phyloP scores from a whole-genome alignment of 768 basidiomycete genomes.

The Lactarius tabidus region DNA sequence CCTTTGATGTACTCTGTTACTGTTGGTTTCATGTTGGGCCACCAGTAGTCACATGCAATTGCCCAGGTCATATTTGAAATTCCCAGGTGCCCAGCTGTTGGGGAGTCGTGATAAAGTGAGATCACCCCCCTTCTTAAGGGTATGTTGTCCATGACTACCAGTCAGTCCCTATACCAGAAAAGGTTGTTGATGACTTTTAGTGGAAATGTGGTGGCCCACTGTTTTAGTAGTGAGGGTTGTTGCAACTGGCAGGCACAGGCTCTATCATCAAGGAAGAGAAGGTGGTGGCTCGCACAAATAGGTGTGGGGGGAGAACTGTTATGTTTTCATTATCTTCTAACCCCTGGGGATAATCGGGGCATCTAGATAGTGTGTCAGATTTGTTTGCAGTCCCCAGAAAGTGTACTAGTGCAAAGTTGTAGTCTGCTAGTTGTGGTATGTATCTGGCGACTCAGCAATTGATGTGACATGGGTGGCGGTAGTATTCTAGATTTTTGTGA shows the following conservation, averaged over 20 bases:
- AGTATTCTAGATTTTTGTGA: background rate
- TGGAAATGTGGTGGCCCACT: background rate
- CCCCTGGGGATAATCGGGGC: no score
- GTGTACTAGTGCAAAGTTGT: background rate
- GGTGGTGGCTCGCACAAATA: accelerated
- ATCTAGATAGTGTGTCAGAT: background rate
- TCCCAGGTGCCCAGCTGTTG: background rate
- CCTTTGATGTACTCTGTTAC: no score
- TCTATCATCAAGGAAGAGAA: background rate
- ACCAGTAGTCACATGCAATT: background rate
- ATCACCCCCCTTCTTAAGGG: background rate
- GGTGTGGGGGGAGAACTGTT: background rate
- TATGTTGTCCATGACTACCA: background rate
- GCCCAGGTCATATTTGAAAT: background rate
- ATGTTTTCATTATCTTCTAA: background rate
- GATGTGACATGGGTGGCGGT: background rate
- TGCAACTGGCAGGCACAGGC: background rate
- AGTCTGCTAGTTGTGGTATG: background rate
- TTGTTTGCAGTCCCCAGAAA: background rate
- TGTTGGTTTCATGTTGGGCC: background rate
- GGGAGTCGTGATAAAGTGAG: background rate
- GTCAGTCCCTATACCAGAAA: background rate
- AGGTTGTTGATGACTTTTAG: accelerated
- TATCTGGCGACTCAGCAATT: background rate
- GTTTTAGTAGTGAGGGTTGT: accelerated